These are phyloP conservation scores for Fonsecaea multimorphosa DNA, from an alignment of 2,329 filamentous ascomycete genomes.

Conservation along the genomic window DNA sequence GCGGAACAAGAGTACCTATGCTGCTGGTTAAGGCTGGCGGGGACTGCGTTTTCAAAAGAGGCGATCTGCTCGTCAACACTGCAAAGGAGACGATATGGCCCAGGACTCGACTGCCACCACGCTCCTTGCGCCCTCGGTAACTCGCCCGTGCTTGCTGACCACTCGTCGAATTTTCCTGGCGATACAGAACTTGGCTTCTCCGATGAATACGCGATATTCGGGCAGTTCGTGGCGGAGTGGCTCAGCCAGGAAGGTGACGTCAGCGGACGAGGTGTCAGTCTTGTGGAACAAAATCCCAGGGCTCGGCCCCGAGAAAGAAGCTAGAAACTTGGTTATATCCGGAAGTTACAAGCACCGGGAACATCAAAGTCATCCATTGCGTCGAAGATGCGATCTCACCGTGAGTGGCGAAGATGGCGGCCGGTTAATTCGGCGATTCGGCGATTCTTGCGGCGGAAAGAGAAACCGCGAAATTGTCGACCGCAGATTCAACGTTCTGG, in stretches of 20 bases:
- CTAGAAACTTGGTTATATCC: too few species aligned
- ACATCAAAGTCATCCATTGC: neutral
- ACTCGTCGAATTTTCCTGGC: neutral
- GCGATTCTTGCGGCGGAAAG: neutral
- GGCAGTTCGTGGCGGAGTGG: neutral
- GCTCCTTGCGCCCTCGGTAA: neutral
- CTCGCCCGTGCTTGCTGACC: neutral
- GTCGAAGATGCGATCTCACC: neutral
- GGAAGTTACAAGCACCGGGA: too few species aligned
- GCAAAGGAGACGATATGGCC: neutral
- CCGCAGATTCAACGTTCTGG: neutral
- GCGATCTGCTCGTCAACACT: neutral
- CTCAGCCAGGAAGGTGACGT: neutral
- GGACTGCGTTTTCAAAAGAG: neutral
- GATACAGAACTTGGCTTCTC: neutral
- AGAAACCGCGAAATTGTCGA: neutral
- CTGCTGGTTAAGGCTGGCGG: slow-evolving; percentile 45
- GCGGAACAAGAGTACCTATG: slow-evolving; percentile 56
- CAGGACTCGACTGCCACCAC: neutral
- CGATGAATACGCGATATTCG: neutral
- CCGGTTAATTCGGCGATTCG: neutral
- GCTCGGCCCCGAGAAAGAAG: neutral
- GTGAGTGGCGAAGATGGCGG: neutral
- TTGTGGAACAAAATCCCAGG: neutral
- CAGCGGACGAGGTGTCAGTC: neutral